phyloP scores from a whole-genome alignment of 2,329 filamentous ascomycete genomes.

The Rhynchosporium secalis region DNA sequence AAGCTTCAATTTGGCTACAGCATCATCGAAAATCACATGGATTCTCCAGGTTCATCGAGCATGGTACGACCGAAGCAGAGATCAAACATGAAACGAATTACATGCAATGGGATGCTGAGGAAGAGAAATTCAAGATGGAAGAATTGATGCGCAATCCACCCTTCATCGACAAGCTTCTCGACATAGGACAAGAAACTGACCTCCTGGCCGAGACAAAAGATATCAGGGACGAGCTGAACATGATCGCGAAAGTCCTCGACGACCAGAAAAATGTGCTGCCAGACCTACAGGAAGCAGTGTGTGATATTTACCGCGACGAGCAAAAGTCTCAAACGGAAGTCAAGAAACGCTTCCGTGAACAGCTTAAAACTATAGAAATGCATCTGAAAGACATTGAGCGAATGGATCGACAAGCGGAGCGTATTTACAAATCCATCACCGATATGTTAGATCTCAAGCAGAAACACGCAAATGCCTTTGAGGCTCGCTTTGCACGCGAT shows the following conservation, averaged over 20 bases:
- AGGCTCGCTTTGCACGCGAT: constrained; percentile 35
- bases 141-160: constrained; percentile 29
- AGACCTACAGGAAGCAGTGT: constrained; percentile 31
- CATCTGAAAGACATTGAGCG: constrained; percentile 50
- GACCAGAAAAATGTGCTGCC: constrained; percentile 37
- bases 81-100: constrained; percentile 15
- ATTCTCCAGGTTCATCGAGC: constrained; percentile 23
- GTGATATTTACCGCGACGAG: constrained; percentile 32
- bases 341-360: constrained; percentile 31
- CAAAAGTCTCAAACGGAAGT: constrained; percentile 28
- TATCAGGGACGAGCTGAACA: constrained; percentile 50
- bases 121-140: constrained; percentile 28
- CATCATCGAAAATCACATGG: constrained; percentile 27
- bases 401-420: constrained; percentile 79
- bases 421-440: constrained; percentile 68
- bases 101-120: constrained; percentile 37
- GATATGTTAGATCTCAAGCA: constrained; percentile 53
- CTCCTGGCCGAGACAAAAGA: constrained; percentile 49
- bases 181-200: constrained; percentile 47
- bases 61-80: constrained; percentile 6
- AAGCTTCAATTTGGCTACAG: constrained; percentile 33
- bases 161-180: constrained; percentile 39
- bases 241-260: constrained; percentile 45
- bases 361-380: constrained; percentile 29
- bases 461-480: constrained; percentile 38